Base-by-base conservation (phyloP, 106 monocot species). In the Gastrodia elata region DNA sequence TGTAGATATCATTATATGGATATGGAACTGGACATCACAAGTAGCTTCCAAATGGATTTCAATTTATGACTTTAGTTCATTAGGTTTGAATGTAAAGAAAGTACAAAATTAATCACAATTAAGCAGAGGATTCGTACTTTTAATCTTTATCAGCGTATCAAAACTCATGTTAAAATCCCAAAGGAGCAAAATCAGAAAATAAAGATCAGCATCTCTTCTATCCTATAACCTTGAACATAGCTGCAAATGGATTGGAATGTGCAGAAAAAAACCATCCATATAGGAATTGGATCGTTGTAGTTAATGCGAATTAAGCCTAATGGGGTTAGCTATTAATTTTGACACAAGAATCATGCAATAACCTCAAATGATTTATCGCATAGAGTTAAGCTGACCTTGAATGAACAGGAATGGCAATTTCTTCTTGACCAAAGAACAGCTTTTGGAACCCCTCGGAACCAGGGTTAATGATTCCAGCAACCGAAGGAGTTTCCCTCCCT, bases 361-460 rank as follows among this genome's bases (percentile, higher is more conserved):
- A 67, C 7, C 4, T 64, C 67, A 38, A 36, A 67, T 36, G 4
- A 67, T 67, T 36, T 35, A 67, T 18, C 5, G 11, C 67, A 38
- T 37, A 65, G 6, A 27, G 37, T 15, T 13, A 37, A 28, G 52
- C 44, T 84, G 39, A 89, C 96, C 80, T 90, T 40, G 97, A 82
- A 82, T 97, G 93, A 72, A 97, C 93, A 41, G 97, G 97, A 77
- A 97, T 97, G 36, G 97, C 97, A 76, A 97, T 97, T 80, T 97
- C 97, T 74, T 97, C 88, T 72, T 93, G 92, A 48, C 97, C 97
- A 76, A 97, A 97, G 68, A 97, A 97, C 38, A 90, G 78, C 73
- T 93, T 97, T 61, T 90, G 92, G 77, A 97, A 97, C 7, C 93
- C 97, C 73, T 97, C 97, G 11, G 97, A 78, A 68, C 93, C 97